Conservation (phyloP, 805 yeast genomes). For the Lipomyces spencermartinsiae region DNA sequence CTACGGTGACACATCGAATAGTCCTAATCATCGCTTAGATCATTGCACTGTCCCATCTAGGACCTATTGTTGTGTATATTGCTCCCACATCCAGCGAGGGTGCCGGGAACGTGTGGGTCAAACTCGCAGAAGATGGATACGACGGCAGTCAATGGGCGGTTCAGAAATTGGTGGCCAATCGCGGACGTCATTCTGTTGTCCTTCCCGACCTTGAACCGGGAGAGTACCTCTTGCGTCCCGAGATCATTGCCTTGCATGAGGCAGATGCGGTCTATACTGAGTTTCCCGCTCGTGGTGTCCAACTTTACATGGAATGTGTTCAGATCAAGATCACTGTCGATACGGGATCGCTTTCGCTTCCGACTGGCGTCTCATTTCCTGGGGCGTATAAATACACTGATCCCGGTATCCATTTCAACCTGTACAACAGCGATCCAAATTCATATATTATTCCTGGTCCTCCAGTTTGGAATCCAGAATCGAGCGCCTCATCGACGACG, state of each 20-base stretch:
- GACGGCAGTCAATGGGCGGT: slow-evolving; percentile 24
- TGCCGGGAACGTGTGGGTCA: slow-evolving; percentile 26
- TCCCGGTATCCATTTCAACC: slow-evolving; percentile 29
- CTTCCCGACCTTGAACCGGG: slow-evolving; percentile 31
- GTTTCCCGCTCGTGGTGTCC: slow-evolving; percentile 25
- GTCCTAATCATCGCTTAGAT: no score
- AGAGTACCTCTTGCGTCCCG: slow-evolving; percentile 32
- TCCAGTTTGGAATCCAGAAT: slow-evolving; percentile 21
- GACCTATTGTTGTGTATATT: slow-evolving; percentile 30
- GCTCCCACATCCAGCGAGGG: slow-evolving; percentile 22
- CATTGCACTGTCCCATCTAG: no score
- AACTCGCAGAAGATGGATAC: slow-evolving; percentile 31
- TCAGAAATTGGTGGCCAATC: slow-evolving; percentile 21
- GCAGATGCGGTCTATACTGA: slow-evolving; percentile 19
- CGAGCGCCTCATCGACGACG: background rate
- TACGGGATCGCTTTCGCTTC: slow-evolving; percentile 19
- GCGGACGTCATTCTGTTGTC: slow-evolving; percentile 26
- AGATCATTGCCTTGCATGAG: slow-evolving; percentile 28
- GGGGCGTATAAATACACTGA: slow-evolving; percentile 33
- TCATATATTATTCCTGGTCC: slow-evolving; percentile 34
- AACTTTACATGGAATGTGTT: slow-evolving; percentile 30
- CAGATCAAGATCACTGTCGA: slow-evolving; percentile 23
- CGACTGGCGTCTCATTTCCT: slow-evolving; percentile 31
- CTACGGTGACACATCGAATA: no score
- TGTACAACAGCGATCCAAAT: slow-evolving; percentile 21